phyloP scores from a whole-genome alignment of 495 filamentous ascomycete species.

The Stereocaulon alpinum region DNA sequence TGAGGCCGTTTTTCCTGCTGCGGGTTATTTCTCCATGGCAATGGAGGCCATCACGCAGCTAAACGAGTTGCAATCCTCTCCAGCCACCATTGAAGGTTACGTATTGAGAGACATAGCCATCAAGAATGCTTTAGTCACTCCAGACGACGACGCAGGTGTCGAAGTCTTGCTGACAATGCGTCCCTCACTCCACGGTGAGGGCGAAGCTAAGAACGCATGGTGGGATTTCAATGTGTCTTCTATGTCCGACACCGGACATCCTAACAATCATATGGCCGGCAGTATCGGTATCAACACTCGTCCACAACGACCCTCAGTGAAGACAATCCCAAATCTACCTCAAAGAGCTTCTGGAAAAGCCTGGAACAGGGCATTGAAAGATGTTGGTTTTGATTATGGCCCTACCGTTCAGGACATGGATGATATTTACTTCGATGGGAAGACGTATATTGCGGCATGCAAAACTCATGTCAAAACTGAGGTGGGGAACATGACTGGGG shows the following conservation, averaged over 20 bases:
- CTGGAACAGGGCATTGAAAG: constrained; percentile 28
- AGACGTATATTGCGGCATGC: constrained; percentile 14
- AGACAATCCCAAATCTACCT: constrained; percentile 12
- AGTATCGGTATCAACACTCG: neutral
- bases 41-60: constrained; percentile 42
- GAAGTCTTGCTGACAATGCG: neutral
- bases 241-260: neutral
- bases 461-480: constrained; percentile 20
- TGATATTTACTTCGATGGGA: constrained; percentile 23
- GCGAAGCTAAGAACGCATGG: neutral
- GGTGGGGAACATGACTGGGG: constrained; percentile 21
- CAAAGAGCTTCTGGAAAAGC: constrained; percentile 19
- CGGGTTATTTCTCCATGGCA: constrained; percentile 50
- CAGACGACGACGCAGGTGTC: neutral
- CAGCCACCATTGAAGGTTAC: neutral
- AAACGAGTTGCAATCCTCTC: neutral
- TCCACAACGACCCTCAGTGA: neutral
- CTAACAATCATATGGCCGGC: too few species aligned
- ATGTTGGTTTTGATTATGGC: constrained; percentile 33
- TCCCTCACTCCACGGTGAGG: neutral
- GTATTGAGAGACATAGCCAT: neutral
- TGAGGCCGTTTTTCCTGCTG: constrained; percentile 42
- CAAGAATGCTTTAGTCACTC: neutral
- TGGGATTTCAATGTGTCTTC: neutral
- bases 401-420: constrained; percentile 26